Base-by-base conservation (phyloP, 2,329 filamentous ascomycete genomes). In the Trichophyton verrucosum region DNA sequence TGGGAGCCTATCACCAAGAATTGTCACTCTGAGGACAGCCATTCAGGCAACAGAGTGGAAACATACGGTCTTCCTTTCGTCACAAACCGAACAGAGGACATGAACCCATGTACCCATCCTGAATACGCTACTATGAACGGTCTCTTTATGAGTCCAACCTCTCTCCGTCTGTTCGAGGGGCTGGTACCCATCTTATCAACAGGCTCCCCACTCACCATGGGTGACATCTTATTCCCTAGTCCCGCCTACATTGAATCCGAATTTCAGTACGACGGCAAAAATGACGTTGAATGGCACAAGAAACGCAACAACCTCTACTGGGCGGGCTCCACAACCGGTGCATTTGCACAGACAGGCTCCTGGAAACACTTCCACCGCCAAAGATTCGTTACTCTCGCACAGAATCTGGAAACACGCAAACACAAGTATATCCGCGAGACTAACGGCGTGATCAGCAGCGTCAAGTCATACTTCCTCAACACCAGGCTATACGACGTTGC, bases 261-360 rank as follows among this genome's bases (percentile, higher is more conserved):
- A 70, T 75, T 47, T 76, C 62, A 65, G 3, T 83, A 82, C 64
- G 67, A 75, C 1, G 66, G 69, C 0, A 33, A 62, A 0, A 55
- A 71, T 1, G 81, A 83, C 61, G 44, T 75, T 0, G 66, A 70
- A 0, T 85, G 81, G 81, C 68, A 77, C 0, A 55, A 71, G 4
- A 85, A 85, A 65, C 64, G 64, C 1, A 76, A 79, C 40, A 77
- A 75, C 1, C 66, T 84, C 0, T 84, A 84, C 67, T 85, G 82
- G 82, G 76, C 78, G 0, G 82, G 82, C 0, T 81, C 78, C 0
- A 82, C 75, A 0, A 83, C 81, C 0, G 82, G 81, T 1, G 80
- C 76, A 0, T 76, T 63, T 59, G 64, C 64, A 7, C 9, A 30
- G 13, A 42, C 61, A 8, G 49, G 49, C 13, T 3, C 59, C 15